phyloP scores from a whole-genome alignment of 2,329 filamentous ascomycete species.

The Penicillium sp. region DNA sequence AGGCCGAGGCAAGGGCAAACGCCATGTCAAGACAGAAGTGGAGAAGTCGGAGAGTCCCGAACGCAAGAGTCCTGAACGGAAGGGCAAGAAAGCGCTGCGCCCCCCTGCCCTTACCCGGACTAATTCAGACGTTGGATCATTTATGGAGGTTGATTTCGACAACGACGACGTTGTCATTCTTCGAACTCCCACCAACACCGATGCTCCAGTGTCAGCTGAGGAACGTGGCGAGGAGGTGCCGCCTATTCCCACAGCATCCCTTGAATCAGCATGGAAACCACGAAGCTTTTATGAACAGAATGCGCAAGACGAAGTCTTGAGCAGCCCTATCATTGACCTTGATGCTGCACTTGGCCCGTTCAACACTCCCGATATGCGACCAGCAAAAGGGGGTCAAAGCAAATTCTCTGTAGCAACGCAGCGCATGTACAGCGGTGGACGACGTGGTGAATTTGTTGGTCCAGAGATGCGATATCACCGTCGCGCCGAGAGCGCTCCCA shows the following conservation, averaged over 20 bases:
- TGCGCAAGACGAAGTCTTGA: constrained; percentile 66
- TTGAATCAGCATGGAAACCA: constrained; percentile 49
- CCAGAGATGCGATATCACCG: constrained; percentile 56
- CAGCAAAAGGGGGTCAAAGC: constrained; percentile 34
- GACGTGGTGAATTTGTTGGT: constrained; percentile 50
- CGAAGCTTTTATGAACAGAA: constrained; percentile 49
- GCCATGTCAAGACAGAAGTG: constrained; percentile 49
- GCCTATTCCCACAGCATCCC: constrained; percentile 20
- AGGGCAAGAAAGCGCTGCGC: constrained; percentile 34
- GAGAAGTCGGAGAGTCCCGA: constrained; percentile 22
- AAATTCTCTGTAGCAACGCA: constrained; percentile 46
- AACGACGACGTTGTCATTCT: constrained; percentile 55
- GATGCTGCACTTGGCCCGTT: constrained; percentile 93
- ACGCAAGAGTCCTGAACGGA: constrained; percentile 2
- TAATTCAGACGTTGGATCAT: constrained; percentile 47
- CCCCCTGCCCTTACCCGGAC: constrained; percentile 49
- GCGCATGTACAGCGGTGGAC: constrained; percentile 55
- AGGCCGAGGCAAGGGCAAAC: constrained; percentile 48
- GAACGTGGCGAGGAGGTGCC: constrained; percentile 22
- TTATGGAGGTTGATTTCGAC: constrained; percentile 53
- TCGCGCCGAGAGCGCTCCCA: constrained; percentile 54
- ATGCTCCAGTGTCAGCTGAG: constrained; percentile 31
- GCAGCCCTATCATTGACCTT: constrained; percentile 80
- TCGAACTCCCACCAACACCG: constrained; percentile 46
- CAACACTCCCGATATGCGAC: constrained; percentile 66